Evolutionary conservation across 495 filamentous ascomycete species (phyloP), one percentile per base, ranked within the genome.

Genomic region (Poronia punctata): DNA sequence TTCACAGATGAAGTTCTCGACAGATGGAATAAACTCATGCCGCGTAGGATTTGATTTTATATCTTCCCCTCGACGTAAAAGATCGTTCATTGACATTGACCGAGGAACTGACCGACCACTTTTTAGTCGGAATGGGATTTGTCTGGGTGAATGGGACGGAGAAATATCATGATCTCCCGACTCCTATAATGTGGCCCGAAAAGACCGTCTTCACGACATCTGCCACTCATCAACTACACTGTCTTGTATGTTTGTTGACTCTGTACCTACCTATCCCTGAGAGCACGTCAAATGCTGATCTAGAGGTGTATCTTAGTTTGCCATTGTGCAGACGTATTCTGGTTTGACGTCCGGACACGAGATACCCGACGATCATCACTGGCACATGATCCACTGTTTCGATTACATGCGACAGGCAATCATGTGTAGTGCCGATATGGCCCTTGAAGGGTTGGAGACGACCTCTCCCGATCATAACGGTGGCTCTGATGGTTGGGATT

Each of bases 341-440:
- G 65, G 62, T 14, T 46, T 70, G 14, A 61, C 54, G 6, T 53
- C 57, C 6, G 55, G 59, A 33, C 51, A 55, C 24, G 36, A 57
- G 14, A 48, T 70, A 21, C 65, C 65, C 28, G 61, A 65, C 16
- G 67, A 70, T 41, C 64, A 68, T 50, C 65, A 70, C 40, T 68
- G 67, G 67, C 67, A 71, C 40, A 68, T 69, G 63, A 64, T 65
- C 18, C 67, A 71, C 50, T 71, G 67, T 53, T 68, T 71, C 42
- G 66, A 69, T 43, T 69, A 69, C 38, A 63, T 71, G 61, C 54
- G 67, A 9, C 49, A 56, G 36, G 62, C 67, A 12, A 68, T 71
- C 32, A 60, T 69, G 60, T 71, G 67, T 35, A 60, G 53, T 17
- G 60, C 64, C 16, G 67, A 69, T 44, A 64, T 66, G 50, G 59